Percentiles rank a stretch among this genome's conserved stretches.
Evolutionary conservation across 257 asterid species (phyloP).

Genomic region (Vinca minor): DNA sequence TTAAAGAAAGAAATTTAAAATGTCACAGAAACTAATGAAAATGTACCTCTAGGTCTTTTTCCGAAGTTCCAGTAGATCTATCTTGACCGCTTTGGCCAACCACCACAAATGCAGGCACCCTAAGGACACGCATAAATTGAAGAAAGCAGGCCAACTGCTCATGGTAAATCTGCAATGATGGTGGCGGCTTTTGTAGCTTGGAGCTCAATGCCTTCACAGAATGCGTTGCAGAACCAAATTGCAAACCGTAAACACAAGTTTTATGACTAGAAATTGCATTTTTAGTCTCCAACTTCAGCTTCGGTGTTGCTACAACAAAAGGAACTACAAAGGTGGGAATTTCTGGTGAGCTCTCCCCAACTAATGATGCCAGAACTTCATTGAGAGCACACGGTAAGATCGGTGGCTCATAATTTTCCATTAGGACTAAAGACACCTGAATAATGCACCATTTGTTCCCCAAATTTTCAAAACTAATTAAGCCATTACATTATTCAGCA

Average conservation of each 20-base stretch:
- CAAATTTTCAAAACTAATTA: background rate
- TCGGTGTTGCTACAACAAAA: slow-evolving; percentile 48
- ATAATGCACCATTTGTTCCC: background rate
- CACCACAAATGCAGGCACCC: slow-evolving; percentile 50
- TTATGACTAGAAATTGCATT: slow-evolving; percentile 22
- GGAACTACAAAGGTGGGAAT: slow-evolving; percentile 57
- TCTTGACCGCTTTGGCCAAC: slow-evolving; percentile 41
- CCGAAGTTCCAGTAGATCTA: slow-evolving; percentile 21
- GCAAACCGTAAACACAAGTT: slow-evolving; percentile 47
- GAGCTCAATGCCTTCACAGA: slow-evolving; percentile 32
- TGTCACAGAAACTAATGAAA: background rate
- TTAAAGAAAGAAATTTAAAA: background rate
- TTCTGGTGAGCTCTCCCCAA: slow-evolving; percentile 36
- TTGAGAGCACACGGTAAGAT: slow-evolving; percentile 65
- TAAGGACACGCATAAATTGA: slow-evolving; percentile 51
- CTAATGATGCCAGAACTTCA: slow-evolving; percentile 53
- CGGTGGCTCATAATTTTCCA: slow-evolving; percentile 62
- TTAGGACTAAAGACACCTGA: slow-evolving; percentile 58
- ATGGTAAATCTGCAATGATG: slow-evolving; percentile 43
- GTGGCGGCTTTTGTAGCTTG: slow-evolving; percentile 36
- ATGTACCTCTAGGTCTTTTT: slow-evolving; percentile 55
- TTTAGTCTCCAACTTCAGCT: slow-evolving; percentile 48
- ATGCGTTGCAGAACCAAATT: slow-evolving; percentile 45
- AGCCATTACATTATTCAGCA: no score
- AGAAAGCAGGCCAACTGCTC: slow-evolving; percentile 60